phyloP scores from a whole-genome alignment of 2,329 filamentous ascomycete genomes.

The Simplicillium sp. region DNA sequence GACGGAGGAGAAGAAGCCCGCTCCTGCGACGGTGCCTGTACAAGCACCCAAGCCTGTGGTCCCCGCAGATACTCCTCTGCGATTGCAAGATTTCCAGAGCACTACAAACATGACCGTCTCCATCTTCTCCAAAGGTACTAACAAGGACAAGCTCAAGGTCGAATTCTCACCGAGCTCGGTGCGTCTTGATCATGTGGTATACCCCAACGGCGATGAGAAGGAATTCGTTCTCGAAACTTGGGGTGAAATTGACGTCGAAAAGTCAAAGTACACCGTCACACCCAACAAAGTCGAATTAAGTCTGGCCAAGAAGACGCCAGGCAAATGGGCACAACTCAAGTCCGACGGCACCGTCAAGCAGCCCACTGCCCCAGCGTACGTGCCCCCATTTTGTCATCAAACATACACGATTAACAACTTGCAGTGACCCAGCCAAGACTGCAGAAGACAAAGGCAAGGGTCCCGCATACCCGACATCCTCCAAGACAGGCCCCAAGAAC shows the following conservation, averaged over 20 bases:
- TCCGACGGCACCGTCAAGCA: slow-evolving; percentile 7
- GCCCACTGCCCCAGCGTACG: slow-evolving; percentile 2
- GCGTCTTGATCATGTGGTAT: slow-evolving; percentile 18
- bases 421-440: background rate
- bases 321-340: slow-evolving; percentile 52
- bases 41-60: slow-evolving; percentile 3
- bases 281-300: slow-evolving; percentile 72
- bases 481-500: slow-evolving; percentile 72
- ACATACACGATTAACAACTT: background rate
- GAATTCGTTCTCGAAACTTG: slow-evolving; percentile 56
- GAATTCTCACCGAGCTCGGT: slow-evolving; percentile 19
- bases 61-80: slow-evolving; percentile 13
- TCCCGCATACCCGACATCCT: slow-evolving; percentile 78
- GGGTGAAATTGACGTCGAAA: slow-evolving; percentile 49
- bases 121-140: slow-evolving; percentile 31
- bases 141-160: slow-evolving; percentile 29
- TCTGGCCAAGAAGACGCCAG: slow-evolving; percentile 56
- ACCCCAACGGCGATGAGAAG: slow-evolving; percentile 44
- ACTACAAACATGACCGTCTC: slow-evolving; percentile 24
- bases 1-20: slow-evolving; percentile 5
- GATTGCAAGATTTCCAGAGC: slow-evolving; percentile 27
- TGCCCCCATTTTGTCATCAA: too few relatives aligned
- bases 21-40: background rate
- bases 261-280: slow-evolving; percentile 56
- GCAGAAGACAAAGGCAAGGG: slow-evolving; percentile 5